These are phyloP conservation scores for Bruguiera parviflora DNA, from an alignment of 345 rosid species.

Conservation along the genomic window DNA sequence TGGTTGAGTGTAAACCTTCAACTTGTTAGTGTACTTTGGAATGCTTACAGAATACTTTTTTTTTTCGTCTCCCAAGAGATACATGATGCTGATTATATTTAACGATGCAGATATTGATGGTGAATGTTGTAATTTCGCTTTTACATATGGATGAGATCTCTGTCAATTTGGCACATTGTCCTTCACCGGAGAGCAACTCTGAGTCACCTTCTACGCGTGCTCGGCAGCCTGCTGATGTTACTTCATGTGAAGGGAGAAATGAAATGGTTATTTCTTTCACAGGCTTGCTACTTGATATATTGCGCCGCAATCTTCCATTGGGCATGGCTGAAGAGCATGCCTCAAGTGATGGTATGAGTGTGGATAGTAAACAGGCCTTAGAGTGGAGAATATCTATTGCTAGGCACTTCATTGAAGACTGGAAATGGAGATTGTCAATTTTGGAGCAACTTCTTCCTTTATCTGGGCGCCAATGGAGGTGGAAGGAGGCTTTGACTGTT, in stretches of 20 bases:
- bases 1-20: not conserved
- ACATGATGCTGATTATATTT: constrained; percentile 21
- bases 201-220: constrained; percentile 36
- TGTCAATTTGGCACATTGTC: constrained; percentile 52
- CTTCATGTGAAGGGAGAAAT: constrained; percentile 58
- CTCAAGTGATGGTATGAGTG: constrained; percentile 47
- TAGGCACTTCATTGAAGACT: constrained; percentile 79
- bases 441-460: constrained; percentile 90
- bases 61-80: constrained; percentile 8
- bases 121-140: constrained; percentile 80
- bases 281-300: constrained; percentile 62
- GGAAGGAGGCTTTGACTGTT: constrained; percentile 90
- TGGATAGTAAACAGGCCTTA: constrained; percentile 65
- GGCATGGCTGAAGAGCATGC: constrained; percentile 49
- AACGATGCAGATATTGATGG: constrained; percentile 81
- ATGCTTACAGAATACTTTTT: constrained; percentile 21
- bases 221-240: constrained; percentile 44
- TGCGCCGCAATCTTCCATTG: constrained; percentile 64
- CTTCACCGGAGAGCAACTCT: constrained; percentile 49
- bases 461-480: constrained; percentile 79
- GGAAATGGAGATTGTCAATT: constrained; percentile 92
- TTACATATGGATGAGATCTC: constrained; percentile 79
- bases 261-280: constrained; percentile 71
- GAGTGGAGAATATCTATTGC: constrained; percentile 85
- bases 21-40: constrained; percentile 4